Evolutionary conservation across 805 yeast genomes (phyloP), one percentile per base, ranked within the genome.

Genomic region (Hyphopichia homilentoma): DNA sequence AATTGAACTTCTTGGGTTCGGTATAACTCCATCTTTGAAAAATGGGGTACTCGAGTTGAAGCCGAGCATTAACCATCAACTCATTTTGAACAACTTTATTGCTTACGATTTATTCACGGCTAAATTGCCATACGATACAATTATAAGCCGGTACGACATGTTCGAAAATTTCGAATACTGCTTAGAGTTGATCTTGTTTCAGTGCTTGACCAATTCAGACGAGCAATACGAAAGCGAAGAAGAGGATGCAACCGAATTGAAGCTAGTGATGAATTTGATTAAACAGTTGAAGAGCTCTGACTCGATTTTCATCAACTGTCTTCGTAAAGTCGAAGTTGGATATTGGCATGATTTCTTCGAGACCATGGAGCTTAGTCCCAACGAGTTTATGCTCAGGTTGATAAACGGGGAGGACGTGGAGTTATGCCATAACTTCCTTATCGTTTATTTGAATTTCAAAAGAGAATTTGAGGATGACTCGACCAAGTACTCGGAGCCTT

Each of bases 291-390:
- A 33, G 6, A 32, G 39, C 8, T 41, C 52, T 4, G 61, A 57
- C 33, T 47, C 48, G 4, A 64, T 75, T n/a, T 68, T 65, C 33
- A 59, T 75, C 28, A 74, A 70, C 38, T 76, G 81, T 43, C 71
- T 80, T 21, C 56, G 84, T 20, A 77, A 77, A 39, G 77, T 76
- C 11, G 84, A 77, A 44, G 64, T 70, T 30, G 65, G 61, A 25
- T 72, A 71, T 46, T 77, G 84, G 84, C 32, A 53, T 4, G 50
- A 48, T n/a, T 73, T 74, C 35, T 75, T 75, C 44, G 41, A 49
- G 3, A 54, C 62, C 16, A 48, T 70, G 16, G 47, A 58, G 3
- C 59, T 62, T 21, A 61, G 68, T 0, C 81, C 80, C 2, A 56
- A 71, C 11, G 59, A 60, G 15, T 57, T 71, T 30, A 64, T 73